Conservation (phyloP, 345 rosid genomes). For the Populus davidiana region DNA sequence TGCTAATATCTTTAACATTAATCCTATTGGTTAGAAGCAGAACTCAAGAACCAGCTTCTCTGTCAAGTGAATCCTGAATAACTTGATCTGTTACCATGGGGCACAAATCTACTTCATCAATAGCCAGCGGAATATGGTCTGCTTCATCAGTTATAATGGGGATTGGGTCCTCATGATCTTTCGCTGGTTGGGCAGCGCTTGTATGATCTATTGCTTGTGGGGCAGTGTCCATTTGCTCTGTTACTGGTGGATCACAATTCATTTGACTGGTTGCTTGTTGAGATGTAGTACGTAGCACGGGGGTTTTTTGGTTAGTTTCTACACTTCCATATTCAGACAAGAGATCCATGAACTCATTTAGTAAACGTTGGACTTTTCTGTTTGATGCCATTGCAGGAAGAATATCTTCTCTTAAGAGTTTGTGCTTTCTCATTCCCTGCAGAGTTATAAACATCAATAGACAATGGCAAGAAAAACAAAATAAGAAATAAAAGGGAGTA, state of each 20-base stretch:
- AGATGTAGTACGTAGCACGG: constrained; percentile 15
- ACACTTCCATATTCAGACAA: constrained; percentile 74
- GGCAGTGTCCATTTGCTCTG: constrained; percentile 16
- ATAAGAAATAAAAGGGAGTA: too few relatives aligned
- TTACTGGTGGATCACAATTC: constrained; percentile 24
- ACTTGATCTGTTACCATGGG: constrained; percentile 18
- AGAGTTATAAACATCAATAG: constrained; percentile 2
- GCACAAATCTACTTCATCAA: constrained; percentile 9
- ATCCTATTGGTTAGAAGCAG: constrained; percentile 13
- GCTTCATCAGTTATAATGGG: constrained; percentile 1
- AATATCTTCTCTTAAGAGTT: constrained; percentile 76
- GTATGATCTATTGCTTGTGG: constrained; percentile 12
- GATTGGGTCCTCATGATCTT: constrained; percentile 12
- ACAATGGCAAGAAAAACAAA: neutral
- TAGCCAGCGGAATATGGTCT: neutral
- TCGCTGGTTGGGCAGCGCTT: neutral
- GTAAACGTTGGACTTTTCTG: constrained; percentile 92
- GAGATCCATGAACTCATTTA: constrained; percentile 90
- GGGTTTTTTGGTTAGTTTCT: constrained; percentile 29
- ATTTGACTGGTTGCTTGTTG: constrained; percentile 21
- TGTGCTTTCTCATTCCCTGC: constrained; percentile 93
- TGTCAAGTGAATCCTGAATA: constrained; percentile 16
- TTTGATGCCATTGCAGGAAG: constrained; percentile 98
- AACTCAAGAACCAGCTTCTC: constrained; percentile 30
- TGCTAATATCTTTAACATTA: neutral